phyloP scores from a whole-genome alignment of 169 alveolate species.

The Plasmodium vivax region DNA sequence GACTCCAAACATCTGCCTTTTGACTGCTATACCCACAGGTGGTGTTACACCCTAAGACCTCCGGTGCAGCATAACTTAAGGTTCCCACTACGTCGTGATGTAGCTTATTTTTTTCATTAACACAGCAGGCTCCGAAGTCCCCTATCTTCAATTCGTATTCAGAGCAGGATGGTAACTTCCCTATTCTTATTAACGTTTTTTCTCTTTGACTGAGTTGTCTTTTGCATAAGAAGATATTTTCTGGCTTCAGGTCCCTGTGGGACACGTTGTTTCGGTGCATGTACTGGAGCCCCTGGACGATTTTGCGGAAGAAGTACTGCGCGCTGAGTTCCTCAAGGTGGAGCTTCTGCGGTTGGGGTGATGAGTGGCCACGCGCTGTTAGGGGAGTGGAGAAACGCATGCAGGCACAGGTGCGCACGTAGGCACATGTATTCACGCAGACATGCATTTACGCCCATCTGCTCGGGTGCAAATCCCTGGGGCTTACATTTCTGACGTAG shows the following conservation, averaged over 20 bases:
- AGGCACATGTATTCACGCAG: not conserved
- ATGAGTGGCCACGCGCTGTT: not conserved
- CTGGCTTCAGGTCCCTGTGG: conserved; percentile 95
- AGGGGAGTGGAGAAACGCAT: not conserved
- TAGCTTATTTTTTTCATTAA: conserved; percentile 54
- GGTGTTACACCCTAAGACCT: conserved; percentile 84
- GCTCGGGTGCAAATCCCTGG: not conserved
- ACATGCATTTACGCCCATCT: not conserved
- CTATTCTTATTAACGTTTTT: conserved; percentile 70
- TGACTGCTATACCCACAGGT: conserved; percentile 92
- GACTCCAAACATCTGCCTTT: conserved; percentile 97
- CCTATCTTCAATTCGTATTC: conserved; percentile 92
- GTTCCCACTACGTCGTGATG: conserved; percentile 86
- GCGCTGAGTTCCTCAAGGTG: conserved; percentile 82
- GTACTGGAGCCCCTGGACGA: conserved; percentile 84
- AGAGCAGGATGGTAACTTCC: conserved; percentile 87
- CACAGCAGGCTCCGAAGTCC: conserved; percentile 93
- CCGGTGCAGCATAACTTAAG: conserved; percentile 88
- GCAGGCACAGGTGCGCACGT: not conserved
- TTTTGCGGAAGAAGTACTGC: conserved; percentile 83
- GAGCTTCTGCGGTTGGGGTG: conserved; percentile 19
- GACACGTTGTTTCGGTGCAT: conserved; percentile 86
- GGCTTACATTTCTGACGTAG: conserved; percentile 87
- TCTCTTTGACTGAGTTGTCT: conserved; percentile 67
- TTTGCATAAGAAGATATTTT: conserved; percentile 90